Percentiles rank a stretch among this genome's conserved stretches.
These are phyloP conservation scores for Neofusicoccum kwambonambiense DNA, from an alignment of 2,329 filamentous ascomycete genomes.

Conservation along the genomic window DNA sequence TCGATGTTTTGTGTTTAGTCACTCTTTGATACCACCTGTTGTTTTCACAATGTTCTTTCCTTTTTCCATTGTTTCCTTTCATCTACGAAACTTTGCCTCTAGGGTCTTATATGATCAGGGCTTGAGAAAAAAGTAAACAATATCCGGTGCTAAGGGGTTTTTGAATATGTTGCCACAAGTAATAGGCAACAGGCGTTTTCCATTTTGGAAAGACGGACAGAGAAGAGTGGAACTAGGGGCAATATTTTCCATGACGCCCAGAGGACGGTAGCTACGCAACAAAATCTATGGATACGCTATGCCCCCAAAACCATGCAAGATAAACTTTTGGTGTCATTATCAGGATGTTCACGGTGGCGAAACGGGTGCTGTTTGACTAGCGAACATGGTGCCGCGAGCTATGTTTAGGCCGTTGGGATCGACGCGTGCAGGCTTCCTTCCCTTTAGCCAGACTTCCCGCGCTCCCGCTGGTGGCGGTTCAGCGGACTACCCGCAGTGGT, in stretches of 20 bases:
- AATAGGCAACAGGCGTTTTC: neutral
- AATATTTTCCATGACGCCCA: conserved; percentile 12
- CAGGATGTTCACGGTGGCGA: neutral
- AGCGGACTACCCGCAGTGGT: neutral
- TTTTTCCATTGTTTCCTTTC: neutral
- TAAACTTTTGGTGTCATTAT: neutral
- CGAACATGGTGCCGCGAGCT: neutral
- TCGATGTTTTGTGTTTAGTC: conserved; percentile 4
- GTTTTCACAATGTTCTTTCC: neutral
- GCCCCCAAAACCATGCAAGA: neutral
- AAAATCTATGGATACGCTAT: conserved; percentile 16
- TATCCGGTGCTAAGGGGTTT: neutral
- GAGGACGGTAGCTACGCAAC: conserved; percentile 13
- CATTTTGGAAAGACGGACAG: conserved; percentile 1
- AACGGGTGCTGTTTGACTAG: neutral
- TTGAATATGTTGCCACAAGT: neutral
- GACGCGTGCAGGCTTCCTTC: neutral
- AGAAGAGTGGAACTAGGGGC: conserved; percentile 7
- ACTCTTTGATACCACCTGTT: conserved; percentile 8
- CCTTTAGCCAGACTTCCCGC: too few species aligned
- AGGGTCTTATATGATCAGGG: conserved; percentile 1
- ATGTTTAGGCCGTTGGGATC: neutral
- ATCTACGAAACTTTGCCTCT: neutral
- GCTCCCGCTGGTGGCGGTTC: neutral
- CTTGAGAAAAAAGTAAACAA: neutral